Evolutionary conservation across 2,329 filamentous ascomycete genomes (phyloP), one percentile per base, ranked within the genome.

Genomic region (Berkeleyomyces rouxiae): DNA sequence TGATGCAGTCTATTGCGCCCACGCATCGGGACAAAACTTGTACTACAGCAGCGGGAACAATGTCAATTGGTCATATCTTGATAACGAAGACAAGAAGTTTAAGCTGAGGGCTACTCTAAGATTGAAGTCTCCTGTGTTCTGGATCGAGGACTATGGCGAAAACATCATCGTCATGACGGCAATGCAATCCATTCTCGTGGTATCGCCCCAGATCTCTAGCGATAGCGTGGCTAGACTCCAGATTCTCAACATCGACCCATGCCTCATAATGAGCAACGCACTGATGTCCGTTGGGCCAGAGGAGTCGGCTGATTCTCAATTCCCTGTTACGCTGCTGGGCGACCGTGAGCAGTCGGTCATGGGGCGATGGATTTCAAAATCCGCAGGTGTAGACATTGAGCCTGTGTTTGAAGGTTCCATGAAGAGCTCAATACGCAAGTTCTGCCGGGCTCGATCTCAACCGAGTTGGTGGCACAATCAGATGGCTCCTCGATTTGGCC

Each of bases 51-150:
- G 75, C 65, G 75, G 84, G 65, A 72, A 70, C 11, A 75, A 69
- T 1, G 69, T 90, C 1, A 76, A 81, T 59, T 84, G 81, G 75
- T 77, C 82, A 46, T 72, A 76, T 16, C 74, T 85, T 2, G 78
- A 84, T 62, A 65, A 74, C 1, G 67, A 66, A 2, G 75, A 80
- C 40, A 82, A 78, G 68, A 81, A 74, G 64, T 73, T 86, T 51
- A 77, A 73, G 62, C 70, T 72, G 4, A 70, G 75, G 63, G 79
- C 77, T 49, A 70, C 72, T 39, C 77, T 78, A 63, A 70, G 75
- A 11, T 71, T 86, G 3, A 76, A 77, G 40, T 85, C 82, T 0
- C 74, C 78, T 0, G 82, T 79, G 2, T 76, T 74, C 0, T 74
- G 75, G 49, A 71, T 84, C 60, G 70, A 72, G 31, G 73, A 82